Percentiles rank a stretch among this genome's conserved stretches.
Evolutionary conservation across 768 basidiomycete genomes (phyloP).

Genomic region (Amanita brunnescens): DNA sequence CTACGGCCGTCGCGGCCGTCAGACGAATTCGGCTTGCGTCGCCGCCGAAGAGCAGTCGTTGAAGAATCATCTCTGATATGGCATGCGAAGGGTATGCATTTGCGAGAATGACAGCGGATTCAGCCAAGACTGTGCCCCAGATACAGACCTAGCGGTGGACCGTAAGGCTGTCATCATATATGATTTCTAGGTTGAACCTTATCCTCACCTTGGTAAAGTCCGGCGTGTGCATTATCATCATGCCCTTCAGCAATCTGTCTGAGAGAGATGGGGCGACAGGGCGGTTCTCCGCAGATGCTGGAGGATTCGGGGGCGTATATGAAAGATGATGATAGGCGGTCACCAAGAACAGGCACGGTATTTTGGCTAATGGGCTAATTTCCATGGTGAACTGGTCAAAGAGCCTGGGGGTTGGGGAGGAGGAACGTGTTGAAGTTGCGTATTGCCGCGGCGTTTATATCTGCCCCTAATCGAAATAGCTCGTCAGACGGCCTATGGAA

Average conservation of each 20-base stretch:
- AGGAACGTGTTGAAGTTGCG: too few species aligned
- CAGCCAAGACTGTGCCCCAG: background rate
- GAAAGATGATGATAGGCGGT: conserved; percentile 3
- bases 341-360: conserved; percentile 4
- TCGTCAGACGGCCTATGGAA: too few species aligned
- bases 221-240: background rate
- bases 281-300: background rate
- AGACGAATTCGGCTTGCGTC: background rate
- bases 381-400: background rate
- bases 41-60: background rate
- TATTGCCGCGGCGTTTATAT: too few species aligned
- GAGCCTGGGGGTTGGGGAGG: too few species aligned
- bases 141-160: background rate
- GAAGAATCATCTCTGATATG: background rate
- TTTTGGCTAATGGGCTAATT: background rate
- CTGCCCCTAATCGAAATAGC: too few species aligned
- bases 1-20: background rate
- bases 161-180: background rate
- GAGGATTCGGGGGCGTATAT: conserved; percentile 5
- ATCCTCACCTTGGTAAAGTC: background rate
- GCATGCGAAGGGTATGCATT: background rate
- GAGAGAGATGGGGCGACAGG: background rate
- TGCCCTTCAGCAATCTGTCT: background rate
- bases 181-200: background rate
- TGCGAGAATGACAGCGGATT: background rate